phyloP scores from a whole-genome alignment of 2,329 filamentous ascomycete genomes.

The Xylariaceae sp. region DNA sequence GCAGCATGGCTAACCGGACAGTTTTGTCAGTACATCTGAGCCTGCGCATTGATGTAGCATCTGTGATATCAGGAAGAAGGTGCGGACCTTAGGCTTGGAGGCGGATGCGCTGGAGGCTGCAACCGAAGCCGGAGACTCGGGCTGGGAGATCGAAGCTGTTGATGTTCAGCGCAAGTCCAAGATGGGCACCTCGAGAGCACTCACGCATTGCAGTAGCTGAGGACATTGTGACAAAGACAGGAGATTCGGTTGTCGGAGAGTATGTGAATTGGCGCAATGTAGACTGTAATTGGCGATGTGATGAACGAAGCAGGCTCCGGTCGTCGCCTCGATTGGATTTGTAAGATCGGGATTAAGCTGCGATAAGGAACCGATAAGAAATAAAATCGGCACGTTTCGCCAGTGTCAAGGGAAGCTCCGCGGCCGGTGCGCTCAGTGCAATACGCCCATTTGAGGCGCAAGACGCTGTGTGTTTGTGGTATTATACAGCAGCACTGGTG shows the following conservation, averaged over 20 bases:
- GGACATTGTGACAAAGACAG: slow-evolving; percentile 15
- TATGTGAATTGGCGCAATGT: neutral
- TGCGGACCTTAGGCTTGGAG: slow-evolving; percentile 32
- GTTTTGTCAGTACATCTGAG: slow-evolving; percentile 4
- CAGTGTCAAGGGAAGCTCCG: too few relatives aligned
- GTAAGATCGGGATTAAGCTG: neutral
- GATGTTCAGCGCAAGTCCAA: slow-evolving; percentile 10
- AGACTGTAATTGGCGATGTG: too few relatives aligned
- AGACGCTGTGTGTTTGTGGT: too few relatives aligned
- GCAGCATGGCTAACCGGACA: slow-evolving; percentile 74
- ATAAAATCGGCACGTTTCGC: too few relatives aligned
- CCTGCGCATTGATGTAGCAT: neutral
- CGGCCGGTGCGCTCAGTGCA: too few relatives aligned
- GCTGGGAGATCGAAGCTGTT: slow-evolving; percentile 26
- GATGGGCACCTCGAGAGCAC: neutral
- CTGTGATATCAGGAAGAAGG: neutral
- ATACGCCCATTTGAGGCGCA: too few relatives aligned
- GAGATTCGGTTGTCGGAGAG: neutral
- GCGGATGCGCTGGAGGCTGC: slow-evolving; percentile 17
- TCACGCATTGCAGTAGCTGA: slow-evolving; percentile 20
- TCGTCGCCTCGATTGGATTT: neutral
- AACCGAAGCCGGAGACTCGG: slow-evolving; percentile 20
- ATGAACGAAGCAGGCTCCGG: neutral
- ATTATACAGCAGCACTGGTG: too few relatives aligned
- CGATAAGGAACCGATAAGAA: neutral